These are phyloP conservation scores for Colletotrichum neosansevieriae DNA, from an alignment of 2,329 filamentous ascomycete species.

Conservation along the genomic window DNA sequence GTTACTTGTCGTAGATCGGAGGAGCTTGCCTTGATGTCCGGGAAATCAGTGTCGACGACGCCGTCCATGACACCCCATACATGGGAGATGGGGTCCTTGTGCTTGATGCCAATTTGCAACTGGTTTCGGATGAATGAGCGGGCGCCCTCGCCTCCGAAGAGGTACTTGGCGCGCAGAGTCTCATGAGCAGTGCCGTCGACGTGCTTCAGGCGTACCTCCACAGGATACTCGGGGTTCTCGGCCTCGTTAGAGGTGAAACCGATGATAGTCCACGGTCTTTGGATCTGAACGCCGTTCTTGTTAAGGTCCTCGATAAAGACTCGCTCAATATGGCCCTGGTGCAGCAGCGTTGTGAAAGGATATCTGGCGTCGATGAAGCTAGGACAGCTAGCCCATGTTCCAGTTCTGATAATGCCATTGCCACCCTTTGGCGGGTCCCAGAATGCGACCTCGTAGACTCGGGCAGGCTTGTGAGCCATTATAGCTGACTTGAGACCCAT, in stretches of 20 bases:
- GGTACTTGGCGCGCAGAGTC: constrained; percentile 75
- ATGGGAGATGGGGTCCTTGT: constrained; percentile 76
- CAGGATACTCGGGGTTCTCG: constrained; percentile 75
- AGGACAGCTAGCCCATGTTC: constrained; percentile 89
- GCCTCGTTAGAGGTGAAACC: constrained; percentile 71
- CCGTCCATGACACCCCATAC: constrained; percentile 85
- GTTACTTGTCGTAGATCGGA: not conserved
- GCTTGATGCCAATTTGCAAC: constrained; percentile 77
- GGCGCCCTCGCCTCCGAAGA: constrained; percentile 79
- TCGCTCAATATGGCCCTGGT: constrained; percentile 78
- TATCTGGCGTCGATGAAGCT: constrained; percentile 82
- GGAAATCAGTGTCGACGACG: constrained; percentile 79
- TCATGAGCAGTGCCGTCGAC: constrained; percentile 79
- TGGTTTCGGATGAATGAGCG: constrained; percentile 74
- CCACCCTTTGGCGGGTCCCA: constrained; percentile 73
- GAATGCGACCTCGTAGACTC: constrained; percentile 83
- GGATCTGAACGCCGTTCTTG: constrained; percentile 70
- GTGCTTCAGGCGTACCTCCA: constrained; percentile 82
- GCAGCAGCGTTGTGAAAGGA: constrained; percentile 77
- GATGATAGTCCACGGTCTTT: constrained; percentile 74
- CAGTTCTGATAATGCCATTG: constrained; percentile 72
- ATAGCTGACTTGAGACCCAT: constrained; percentile 90
- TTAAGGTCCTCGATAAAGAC: constrained; percentile 76
- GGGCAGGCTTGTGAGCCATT: constrained; percentile 88
- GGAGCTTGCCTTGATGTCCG: constrained; percentile 75